A percentile compares a stretch with the other conserved stretches of the same genome.
Conservation (phyloP, 2,329 filamentous ascomycete species). For the Microcyclosporella mali region DNA sequence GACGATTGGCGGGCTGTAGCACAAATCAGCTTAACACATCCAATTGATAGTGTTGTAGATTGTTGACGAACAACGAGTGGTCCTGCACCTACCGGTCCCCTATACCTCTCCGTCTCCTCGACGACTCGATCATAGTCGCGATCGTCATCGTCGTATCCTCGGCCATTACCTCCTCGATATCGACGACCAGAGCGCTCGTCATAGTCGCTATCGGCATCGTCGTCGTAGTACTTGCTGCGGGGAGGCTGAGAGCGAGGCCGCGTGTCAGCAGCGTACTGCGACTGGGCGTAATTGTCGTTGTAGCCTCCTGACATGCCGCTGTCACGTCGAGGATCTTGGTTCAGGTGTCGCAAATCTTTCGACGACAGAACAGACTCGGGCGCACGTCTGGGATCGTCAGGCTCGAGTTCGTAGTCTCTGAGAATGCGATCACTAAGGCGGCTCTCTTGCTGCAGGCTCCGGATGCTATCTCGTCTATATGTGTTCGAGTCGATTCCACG, state of each 20-base stretch:
- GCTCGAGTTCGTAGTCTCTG: constrained; percentile 26
- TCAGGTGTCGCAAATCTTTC: constrained; percentile 7
- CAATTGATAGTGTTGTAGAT: background rate
- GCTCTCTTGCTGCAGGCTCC: constrained; percentile 22
- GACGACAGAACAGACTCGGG: constrained; percentile 20
- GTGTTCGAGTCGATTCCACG: constrained; percentile 7
- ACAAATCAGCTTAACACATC: constrained; percentile 14
- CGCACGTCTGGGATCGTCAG: constrained; percentile 25
- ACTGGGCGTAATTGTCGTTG: constrained; percentile 21
- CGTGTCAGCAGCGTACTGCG: constrained; percentile 12
- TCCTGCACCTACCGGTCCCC: constrained; percentile 29
- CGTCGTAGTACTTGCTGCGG: constrained; percentile 24
- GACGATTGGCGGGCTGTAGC: constrained; percentile 21
- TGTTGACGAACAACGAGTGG: constrained; percentile 24
- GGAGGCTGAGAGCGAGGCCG: constrained; percentile 26
- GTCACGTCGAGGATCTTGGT: constrained; percentile 12
- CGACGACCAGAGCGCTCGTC: constrained; percentile 25
- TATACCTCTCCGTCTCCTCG: constrained; percentile 28
- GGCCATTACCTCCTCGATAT: constrained; percentile 13
- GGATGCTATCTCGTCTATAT: constrained; percentile 7
- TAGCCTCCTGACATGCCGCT: constrained; percentile 23
- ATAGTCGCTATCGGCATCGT: constrained; percentile 28
- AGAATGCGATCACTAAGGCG: constrained; percentile 20
- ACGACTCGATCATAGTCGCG: constrained; percentile 27
- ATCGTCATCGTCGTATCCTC: constrained; percentile 26